phyloP scores from a whole-genome alignment of 2,329 filamentous ascomycete species.

The Juglanconis oblonga region DNA sequence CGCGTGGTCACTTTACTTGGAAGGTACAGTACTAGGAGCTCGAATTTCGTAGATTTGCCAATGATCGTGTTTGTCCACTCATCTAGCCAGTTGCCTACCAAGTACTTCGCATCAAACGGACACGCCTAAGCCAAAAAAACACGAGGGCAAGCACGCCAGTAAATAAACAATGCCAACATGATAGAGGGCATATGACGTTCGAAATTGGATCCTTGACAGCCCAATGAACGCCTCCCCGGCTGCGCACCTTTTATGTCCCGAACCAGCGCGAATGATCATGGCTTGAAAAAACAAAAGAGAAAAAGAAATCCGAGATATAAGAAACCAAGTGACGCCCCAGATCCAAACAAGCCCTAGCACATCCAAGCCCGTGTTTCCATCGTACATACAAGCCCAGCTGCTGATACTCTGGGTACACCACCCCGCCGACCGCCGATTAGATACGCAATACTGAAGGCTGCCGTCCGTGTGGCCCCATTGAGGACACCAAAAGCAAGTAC shows the following conservation, averaged over 20 bases:
- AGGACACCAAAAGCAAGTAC: neutral
- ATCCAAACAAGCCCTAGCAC: neutral
- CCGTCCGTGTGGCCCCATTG: neutral
- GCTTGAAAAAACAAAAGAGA: neutral
- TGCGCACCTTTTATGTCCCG: neutral
- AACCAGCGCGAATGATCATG: neutral
- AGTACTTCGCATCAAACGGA: neutral
- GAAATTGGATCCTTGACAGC: conserved; percentile 3
- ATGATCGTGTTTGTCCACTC: neutral
- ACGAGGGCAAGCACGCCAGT: neutral
- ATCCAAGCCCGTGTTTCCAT: neutral
- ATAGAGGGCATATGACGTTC: neutral
- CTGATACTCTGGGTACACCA: neutral
- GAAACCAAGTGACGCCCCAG: neutral
- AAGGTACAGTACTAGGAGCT: too few species aligned
- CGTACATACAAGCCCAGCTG: neutral
- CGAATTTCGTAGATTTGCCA: neutral
- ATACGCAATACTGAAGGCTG: neutral
- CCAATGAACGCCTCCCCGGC: conserved; percentile 8
- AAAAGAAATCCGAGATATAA: neutral
- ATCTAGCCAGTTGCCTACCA: neutral
- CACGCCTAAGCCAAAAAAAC: neutral
- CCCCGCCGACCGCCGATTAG: neutral
- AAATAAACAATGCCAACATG: neutral
- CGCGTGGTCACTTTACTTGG: too few species aligned